Conservation (phyloP, 345 rosid genomes). For the Ceriops decandra region DNA sequence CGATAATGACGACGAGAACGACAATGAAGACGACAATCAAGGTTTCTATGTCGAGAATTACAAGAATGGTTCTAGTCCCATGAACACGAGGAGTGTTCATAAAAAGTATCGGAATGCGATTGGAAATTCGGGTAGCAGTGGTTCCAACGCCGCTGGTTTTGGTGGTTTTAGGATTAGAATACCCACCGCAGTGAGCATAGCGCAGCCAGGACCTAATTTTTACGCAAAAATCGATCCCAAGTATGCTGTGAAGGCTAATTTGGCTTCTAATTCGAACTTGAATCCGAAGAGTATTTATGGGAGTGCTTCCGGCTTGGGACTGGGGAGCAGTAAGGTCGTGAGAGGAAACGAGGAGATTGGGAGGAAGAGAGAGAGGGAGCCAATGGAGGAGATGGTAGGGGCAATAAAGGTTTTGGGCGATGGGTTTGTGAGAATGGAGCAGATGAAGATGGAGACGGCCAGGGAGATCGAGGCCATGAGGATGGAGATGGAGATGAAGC, state of each 20-base stretch:
- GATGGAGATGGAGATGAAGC: conserved; percentile 92
- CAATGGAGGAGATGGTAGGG: conserved; percentile 64
- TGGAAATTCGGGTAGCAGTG: conserved; percentile 32
- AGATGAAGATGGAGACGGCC: conserved; percentile 87
- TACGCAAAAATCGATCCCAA: conserved; percentile 10
- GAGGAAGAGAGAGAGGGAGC: conserved; percentile 40
- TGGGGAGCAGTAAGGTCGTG: conserved; percentile 33
- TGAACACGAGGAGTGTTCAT: conserved; percentile 46
- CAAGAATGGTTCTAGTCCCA: conserved; percentile 30
- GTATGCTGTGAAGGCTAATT: conserved; percentile 19
- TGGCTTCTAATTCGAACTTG: background rate
- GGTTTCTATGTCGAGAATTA: conserved; percentile 33
- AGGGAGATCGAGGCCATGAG: conserved; percentile 81
- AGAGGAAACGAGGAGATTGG: conserved; percentile 41
- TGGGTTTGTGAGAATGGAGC: conserved; percentile 76
- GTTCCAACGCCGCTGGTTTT: conserved; percentile 15
- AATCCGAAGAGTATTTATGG: conserved; percentile 18
- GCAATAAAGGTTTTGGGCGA: conserved; percentile 87
- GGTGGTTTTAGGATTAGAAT: conserved; percentile 64
- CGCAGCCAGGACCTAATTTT: conserved; percentile 51
- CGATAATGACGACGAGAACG: conserved; percentile 33
- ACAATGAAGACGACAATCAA: conserved; percentile 42
- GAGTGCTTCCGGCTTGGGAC: background rate
- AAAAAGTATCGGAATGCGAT: conserved; percentile 57
- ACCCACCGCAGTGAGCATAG: conserved; percentile 80